Evolutionary conservation across 108 stramenopile genomes (phyloP).

Genomic region (Conticribra weissflogii): DNA sequence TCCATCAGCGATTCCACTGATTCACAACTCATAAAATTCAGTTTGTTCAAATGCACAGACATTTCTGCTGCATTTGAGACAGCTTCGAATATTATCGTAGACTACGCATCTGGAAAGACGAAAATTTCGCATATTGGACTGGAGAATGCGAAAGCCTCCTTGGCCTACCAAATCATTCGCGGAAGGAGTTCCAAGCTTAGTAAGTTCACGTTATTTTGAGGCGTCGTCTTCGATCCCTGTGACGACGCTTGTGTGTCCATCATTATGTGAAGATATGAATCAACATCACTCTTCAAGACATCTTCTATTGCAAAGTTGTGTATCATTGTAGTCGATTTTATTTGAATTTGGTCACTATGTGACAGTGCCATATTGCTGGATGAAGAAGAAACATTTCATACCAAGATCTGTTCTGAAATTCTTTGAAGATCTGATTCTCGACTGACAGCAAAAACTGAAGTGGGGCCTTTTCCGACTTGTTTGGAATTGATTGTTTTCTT

Average conservation of each 20-base stretch:
- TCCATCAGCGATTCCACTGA: slow-evolving; percentile 44
- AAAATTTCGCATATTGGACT: slow-evolving; percentile 32
- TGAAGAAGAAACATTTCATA: slow-evolving; percentile 28
- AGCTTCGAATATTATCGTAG: slow-evolving; percentile 41
- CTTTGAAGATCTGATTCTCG: slow-evolving; percentile 12
- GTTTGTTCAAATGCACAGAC: slow-evolving; percentile 49
- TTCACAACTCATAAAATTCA: slow-evolving; percentile 35
- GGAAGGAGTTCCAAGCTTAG: slow-evolving; percentile 43
- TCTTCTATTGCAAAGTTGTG: too few relatives aligned
- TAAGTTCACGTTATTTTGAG: too few relatives aligned
- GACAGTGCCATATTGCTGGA: slow-evolving; percentile 18
- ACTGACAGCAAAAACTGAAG: slow-evolving; percentile 21
- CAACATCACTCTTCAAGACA: too few relatives aligned
- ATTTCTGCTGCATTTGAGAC: slow-evolving; percentile 45
- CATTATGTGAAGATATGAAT: too few relatives aligned
- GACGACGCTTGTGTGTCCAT: too few relatives aligned
- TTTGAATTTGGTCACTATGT: too few relatives aligned
- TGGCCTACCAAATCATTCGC: slow-evolving; percentile 49
- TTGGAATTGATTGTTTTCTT: background rate
- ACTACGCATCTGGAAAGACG: slow-evolving; percentile 37
- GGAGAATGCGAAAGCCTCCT: slow-evolving; percentile 49
- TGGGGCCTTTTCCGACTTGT: background rate
- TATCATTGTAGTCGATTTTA: too few relatives aligned
- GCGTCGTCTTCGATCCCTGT: too few relatives aligned
- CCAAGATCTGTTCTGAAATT: slow-evolving; percentile 45